Percentiles rank a stretch among this genome's conserved stretches.
phyloP scores from a whole-genome alignment of 495 filamentous ascomycete genomes.

The Ascodesmis nigricans region DNA sequence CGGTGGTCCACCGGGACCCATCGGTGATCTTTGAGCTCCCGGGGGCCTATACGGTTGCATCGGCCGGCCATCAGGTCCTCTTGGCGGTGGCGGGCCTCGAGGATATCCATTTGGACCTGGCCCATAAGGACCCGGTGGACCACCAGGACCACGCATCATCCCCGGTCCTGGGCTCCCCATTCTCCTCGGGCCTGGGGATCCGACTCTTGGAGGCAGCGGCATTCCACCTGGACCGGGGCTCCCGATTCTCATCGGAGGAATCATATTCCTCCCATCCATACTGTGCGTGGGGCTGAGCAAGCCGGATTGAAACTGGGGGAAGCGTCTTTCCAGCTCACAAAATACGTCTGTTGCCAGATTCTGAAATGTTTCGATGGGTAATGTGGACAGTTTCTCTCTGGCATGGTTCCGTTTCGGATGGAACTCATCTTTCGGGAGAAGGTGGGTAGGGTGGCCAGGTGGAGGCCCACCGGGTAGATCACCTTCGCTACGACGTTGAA shows the following conservation, averaged over 20 bases:
- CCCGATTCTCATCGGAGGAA: conserved; percentile 7
- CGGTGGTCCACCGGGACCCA: background rate
- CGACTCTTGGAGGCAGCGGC: conserved; percentile 6
- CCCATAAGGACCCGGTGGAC: conserved; percentile 9
- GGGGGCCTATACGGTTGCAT: no score
- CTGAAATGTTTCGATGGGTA: conserved; percentile 62
- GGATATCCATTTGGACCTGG: conserved; percentile 24
- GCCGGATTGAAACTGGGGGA: conserved; percentile 45
- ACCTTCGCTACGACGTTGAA: conserved; percentile 41
- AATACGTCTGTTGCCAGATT: conserved; percentile 92
- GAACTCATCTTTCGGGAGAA: conserved; percentile 66
- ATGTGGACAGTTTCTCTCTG: conserved; percentile 71
- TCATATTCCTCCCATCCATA: conserved; percentile 15
- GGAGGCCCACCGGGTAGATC: conserved; percentile 20
- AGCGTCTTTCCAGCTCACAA: conserved; percentile 75
- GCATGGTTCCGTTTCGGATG: conserved; percentile 96
- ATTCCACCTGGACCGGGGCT: conserved; percentile 12
- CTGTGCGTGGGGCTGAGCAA: conserved; percentile 29
- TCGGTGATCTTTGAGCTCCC: no score
- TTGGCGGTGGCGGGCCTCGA: conserved; percentile 27
- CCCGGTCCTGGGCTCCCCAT: conserved; percentile 16
- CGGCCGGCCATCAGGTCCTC: no score
- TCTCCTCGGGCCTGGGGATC: conserved; percentile 13
- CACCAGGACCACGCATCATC: conserved; percentile 14
- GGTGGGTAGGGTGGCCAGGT: conserved; percentile 22